Conservation (phyloP, 148 eudicot species). For the Beta vulgaris region DNA sequence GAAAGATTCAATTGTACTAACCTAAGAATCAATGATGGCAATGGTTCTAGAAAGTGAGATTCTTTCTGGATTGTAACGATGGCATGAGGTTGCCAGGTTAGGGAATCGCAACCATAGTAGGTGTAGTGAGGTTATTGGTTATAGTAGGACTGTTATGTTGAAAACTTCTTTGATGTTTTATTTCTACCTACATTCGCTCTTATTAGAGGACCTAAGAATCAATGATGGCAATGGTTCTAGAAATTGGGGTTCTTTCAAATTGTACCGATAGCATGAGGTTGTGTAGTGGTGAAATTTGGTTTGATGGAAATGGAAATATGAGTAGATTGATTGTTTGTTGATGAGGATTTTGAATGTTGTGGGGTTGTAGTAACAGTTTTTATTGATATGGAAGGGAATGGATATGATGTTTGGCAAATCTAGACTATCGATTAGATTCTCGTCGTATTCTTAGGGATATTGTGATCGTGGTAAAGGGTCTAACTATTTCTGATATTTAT, state of each 20-base stretch:
- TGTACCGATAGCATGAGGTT: not conserved
- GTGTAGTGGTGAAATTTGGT: not conserved
- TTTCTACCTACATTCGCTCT: too few species aligned
- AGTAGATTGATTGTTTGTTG: not conserved
- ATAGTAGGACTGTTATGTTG: not conserved
- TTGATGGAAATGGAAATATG: not conserved
- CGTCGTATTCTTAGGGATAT: not conserved
- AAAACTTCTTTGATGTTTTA: not conserved
- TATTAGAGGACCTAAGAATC: not conserved
- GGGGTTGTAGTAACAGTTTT: not conserved
- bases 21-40: too few species aligned
- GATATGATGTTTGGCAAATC: not conserved
- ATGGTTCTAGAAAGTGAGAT: too few species aligned
- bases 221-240: not conserved
- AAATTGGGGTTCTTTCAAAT: not conserved
- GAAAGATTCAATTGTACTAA: too few species aligned
- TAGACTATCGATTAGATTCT: too few species aligned
- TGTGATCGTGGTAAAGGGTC: not conserved
- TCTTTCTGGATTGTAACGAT: too few species aligned
- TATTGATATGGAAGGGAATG: not conserved
- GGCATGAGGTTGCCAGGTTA: too few species aligned
- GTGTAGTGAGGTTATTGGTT: too few species aligned
- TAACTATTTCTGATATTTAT: constrained; percentile 8
- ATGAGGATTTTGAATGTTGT: not conserved
- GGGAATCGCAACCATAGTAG: too few species aligned